Evolutionary conservation across 1,139 yeast species (phyloP).

Genomic region (Lodderomyces oxycetoniae): DNA sequence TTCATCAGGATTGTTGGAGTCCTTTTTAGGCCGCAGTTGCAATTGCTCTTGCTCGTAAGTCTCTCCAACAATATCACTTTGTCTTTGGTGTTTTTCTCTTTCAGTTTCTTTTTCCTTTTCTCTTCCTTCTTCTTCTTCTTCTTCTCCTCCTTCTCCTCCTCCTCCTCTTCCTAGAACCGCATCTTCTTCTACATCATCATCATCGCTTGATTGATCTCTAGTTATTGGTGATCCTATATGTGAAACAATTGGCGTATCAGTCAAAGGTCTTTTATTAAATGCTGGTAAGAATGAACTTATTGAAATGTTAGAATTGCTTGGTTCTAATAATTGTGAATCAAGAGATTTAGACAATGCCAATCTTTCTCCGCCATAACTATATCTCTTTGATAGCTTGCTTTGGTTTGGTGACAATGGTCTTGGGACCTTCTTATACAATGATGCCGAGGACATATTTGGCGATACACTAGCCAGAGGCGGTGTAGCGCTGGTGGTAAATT

Average conservation of each 20-base stretch:
- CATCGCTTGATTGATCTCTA: slow-evolving; percentile 28
- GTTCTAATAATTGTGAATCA: slow-evolving; percentile 23
- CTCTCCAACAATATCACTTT: slow-evolving; percentile 10
- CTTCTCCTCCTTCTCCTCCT: slow-evolving; percentile 6
- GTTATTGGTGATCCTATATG: slow-evolving; percentile 49
- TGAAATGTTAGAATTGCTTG: slow-evolving; percentile 17
- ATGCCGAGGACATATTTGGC: slow-evolving; percentile 9
- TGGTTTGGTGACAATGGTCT: neutral
- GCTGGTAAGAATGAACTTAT: slow-evolving; percentile 39
- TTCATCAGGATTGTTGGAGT: neutral
- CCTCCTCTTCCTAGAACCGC: slow-evolving; percentile 5
- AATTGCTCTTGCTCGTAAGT: slow-evolving; percentile 7
- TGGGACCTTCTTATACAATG: slow-evolving; percentile 2
- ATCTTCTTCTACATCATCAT: slow-evolving; percentile 13
- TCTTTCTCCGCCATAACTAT: slow-evolving; percentile 17
- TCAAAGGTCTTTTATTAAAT: slow-evolving; percentile 64
- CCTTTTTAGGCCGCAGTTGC: too few relatives aligned
- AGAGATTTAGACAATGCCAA: slow-evolving; percentile 25
- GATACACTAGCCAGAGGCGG: slow-evolving; percentile 14
- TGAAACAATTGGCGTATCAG: slow-evolving; percentile 67
- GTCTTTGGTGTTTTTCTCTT: neutral
- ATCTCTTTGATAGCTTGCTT: slow-evolving; percentile 1
- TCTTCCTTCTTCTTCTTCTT: slow-evolving; percentile 4
- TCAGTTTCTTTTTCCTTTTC: slow-evolving; percentile 5
- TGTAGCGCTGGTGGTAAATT: slow-evolving; percentile 11